Percentiles rank a stretch among this genome's conserved stretches.
phyloP scores from a whole-genome alignment of 495 filamentous ascomycete genomes.

The Thozetella sp. region DNA sequence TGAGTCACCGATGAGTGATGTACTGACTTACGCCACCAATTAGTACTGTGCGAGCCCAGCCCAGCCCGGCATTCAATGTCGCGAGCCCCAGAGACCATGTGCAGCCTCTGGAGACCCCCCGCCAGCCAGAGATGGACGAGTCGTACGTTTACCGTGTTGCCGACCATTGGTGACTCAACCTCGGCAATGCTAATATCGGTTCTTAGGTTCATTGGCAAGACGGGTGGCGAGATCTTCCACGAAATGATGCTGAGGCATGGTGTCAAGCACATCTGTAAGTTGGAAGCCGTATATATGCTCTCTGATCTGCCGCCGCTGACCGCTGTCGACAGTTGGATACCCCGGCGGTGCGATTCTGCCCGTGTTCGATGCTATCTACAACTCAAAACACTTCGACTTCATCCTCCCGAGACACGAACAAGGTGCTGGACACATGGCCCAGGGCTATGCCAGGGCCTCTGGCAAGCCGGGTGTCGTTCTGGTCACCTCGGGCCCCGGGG shows the following conservation, averaged over 20 bases:
- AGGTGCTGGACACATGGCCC: slow-evolving; percentile 80
- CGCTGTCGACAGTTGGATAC: slow-evolving; percentile 59
- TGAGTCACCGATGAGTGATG: slow-evolving; percentile 18
- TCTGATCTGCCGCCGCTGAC: slow-evolving; percentile 5
- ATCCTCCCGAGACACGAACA: slow-evolving; percentile 80
- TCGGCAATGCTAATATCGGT: slow-evolving; percentile 24
- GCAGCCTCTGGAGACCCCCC: slow-evolving; percentile 67
- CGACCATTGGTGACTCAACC: slow-evolving; percentile 8
- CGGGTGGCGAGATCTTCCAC: slow-evolving; percentile 95
- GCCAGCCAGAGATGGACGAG: slow-evolving; percentile 72
- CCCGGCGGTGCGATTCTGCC: slow-evolving; percentile 82
- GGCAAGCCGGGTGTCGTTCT: slow-evolving; percentile 78
- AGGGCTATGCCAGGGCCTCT: slow-evolving; percentile 75
- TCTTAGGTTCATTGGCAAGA: slow-evolving; percentile 87
- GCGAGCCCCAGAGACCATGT: slow-evolving; percentile 54
- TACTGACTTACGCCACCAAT: slow-evolving; percentile 18
- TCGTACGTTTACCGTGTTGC: slow-evolving; percentile 49
- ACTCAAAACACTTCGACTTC: slow-evolving; percentile 76
- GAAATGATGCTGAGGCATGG: slow-evolving; percentile 96
- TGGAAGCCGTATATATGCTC: neutral
- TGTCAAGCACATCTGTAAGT: slow-evolving; percentile 91
- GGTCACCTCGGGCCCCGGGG: slow-evolving; percentile 78
- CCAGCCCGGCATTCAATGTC: slow-evolving; percentile 74
- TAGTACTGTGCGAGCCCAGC: slow-evolving; percentile 47
- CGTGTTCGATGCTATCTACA: slow-evolving; percentile 82